Conservation (phyloP, 768 basidiomycete species). For the Symmetrospora coprosmae region DNA sequence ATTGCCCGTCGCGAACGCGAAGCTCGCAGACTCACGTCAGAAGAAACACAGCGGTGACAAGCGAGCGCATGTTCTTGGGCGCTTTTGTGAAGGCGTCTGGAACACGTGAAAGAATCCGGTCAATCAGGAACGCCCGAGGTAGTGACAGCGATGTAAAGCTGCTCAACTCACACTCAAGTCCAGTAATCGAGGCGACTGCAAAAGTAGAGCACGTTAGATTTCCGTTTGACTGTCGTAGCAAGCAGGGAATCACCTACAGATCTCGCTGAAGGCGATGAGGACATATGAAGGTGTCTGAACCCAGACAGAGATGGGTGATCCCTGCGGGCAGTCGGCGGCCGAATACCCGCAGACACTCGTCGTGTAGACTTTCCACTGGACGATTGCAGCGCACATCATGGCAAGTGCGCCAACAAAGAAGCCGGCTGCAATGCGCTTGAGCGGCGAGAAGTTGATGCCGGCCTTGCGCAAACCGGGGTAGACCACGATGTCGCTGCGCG, state of each 20-base stretch:
- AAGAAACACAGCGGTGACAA: slow-evolving; percentile 48
- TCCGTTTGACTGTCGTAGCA: too few relatives aligned
- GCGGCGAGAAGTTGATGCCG: slow-evolving; percentile 32
- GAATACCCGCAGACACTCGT: slow-evolving; percentile 30
- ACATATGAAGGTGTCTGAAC: slow-evolving; percentile 19
- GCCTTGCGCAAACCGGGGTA: slow-evolving; percentile 33
- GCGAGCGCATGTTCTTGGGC: slow-evolving; percentile 70
- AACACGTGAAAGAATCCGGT: too few relatives aligned
- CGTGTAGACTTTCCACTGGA: slow-evolving; percentile 32
- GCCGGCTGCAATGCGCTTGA: slow-evolving; percentile 34
- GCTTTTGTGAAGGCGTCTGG: slow-evolving; percentile 45
- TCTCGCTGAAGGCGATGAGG: slow-evolving; percentile 49
- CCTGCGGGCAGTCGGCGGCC: slow-evolving; percentile 31
- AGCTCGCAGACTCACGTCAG: too few relatives aligned
- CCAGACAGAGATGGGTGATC: slow-evolving; percentile 33
- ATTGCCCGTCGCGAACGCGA: too few relatives aligned
- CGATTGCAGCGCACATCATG: slow-evolving; percentile 34
- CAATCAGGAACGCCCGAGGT: too few relatives aligned
- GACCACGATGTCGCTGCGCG: slow-evolving; percentile 31
- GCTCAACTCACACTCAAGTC: slow-evolving; percentile 61
- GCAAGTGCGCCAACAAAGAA: slow-evolving; percentile 32
- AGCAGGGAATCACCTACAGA: too few relatives aligned
- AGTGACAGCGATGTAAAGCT: too few relatives aligned
- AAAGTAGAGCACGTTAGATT: too few relatives aligned
- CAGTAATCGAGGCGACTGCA: slow-evolving; percentile 51